Conservation (phyloP, 1,139 yeast species). For the Suhomyces anneliseae region DNA sequence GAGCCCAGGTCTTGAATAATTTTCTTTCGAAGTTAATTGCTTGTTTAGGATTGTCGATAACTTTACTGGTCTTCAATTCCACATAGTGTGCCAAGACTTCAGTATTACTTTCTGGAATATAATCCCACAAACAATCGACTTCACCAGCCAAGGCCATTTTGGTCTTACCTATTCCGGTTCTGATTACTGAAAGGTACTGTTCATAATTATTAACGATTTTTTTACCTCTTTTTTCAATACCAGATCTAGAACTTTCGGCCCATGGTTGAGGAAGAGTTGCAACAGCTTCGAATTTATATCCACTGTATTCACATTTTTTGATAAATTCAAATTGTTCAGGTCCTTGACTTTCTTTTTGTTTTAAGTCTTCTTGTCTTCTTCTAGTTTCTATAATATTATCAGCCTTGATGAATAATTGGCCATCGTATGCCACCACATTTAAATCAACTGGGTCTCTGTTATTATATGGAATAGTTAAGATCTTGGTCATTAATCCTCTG, state of each 20-base stretch:
- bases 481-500: constrained; percentile 76
- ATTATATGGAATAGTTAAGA: constrained; percentile 63
- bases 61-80: constrained; percentile 75
- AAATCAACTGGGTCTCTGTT: constrained; percentile 58
- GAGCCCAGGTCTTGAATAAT: constrained; percentile 85
- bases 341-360: constrained; percentile 22
- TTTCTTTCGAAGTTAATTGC: constrained; percentile 68
- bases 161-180: constrained; percentile 78
- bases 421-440: constrained; percentile 68
- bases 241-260: constrained; percentile 61
- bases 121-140: constrained; percentile 87
- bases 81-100: constrained; percentile 71
- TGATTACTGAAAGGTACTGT: constrained; percentile 75
- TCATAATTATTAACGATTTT: constrained; percentile 65
- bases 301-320: constrained; percentile 56
- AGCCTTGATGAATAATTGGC: constrained; percentile 78
- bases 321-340: constrained; percentile 37
- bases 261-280: constrained; percentile 79
- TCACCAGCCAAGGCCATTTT: constrained; percentile 81
- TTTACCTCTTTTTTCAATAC: constrained; percentile 64
- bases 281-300: constrained; percentile 81
- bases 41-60: constrained; percentile 52
- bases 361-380: constrained; percentile 26
- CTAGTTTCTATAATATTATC: constrained; percentile 46
- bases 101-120: constrained; percentile 52